These are phyloP conservation scores for Xylaria scruposa DNA, from an alignment of 495 filamentous ascomycete species.

Conservation along the genomic window DNA sequence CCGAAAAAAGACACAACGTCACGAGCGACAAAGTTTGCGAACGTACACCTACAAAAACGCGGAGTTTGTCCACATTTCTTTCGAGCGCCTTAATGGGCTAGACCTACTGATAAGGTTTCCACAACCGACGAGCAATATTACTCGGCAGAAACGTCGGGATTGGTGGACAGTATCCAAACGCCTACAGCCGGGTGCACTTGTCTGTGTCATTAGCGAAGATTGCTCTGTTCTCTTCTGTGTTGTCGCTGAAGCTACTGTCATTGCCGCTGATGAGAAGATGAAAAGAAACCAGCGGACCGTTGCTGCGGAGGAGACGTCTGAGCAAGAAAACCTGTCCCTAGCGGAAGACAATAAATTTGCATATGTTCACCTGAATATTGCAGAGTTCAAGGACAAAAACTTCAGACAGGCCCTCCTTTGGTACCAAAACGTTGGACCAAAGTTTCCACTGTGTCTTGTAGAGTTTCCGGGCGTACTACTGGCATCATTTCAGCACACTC, in stretches of 20 bases:
- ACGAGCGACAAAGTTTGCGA: slow-evolving; percentile 32
- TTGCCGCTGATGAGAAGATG: slow-evolving; percentile 21
- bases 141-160: slow-evolving; percentile 49
- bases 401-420: slow-evolving; percentile 40
- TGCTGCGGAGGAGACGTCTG: not conserved
- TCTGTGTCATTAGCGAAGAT: slow-evolving; percentile 62
- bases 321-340: slow-evolving; percentile 28
- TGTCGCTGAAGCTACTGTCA: slow-evolving; percentile 50
- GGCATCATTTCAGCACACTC: slow-evolving; percentile 68
- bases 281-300: not conserved
- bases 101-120: slow-evolving; percentile 61
- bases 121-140: slow-evolving; percentile 52
- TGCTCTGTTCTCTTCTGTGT: slow-evolving; percentile 61
- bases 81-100: slow-evolving; percentile 59
- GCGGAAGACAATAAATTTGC: slow-evolving; percentile 36
- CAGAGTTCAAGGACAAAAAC: slow-evolving; percentile 39
- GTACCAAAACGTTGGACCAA: slow-evolving; percentile 32
- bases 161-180: slow-evolving; percentile 69
- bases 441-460: slow-evolving; percentile 54
- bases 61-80: slow-evolving; percentile 43
- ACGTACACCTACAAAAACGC: slow-evolving; percentile 53
- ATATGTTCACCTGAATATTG: slow-evolving; percentile 39
- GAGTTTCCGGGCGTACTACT: slow-evolving; percentile 77
- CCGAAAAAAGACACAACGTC: slow-evolving; percentile 12
- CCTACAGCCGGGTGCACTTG: slow-evolving; percentile 61